phyloP scores from a whole-genome alignment of 441 rosid species.

The Eruca vesicaria region DNA sequence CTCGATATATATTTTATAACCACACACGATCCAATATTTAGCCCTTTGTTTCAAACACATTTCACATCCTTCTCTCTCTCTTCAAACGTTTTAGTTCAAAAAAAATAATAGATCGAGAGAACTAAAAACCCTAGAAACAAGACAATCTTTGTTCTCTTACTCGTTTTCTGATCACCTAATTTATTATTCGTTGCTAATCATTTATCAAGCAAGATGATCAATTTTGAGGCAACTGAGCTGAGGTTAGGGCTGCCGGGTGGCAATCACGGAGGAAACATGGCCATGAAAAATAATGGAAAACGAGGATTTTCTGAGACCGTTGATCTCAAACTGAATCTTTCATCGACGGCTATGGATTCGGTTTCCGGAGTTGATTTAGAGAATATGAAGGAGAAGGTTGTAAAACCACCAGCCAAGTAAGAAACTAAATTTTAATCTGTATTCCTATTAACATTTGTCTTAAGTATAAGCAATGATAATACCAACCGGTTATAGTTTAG shows the following conservation, averaged over 20 bases:
- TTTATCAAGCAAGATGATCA: slow-evolving; percentile 35
- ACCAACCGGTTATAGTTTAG: background rate
- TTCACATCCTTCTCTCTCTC: slow-evolving; percentile 15
- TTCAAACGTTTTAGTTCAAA: background rate
- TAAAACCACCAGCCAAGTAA: slow-evolving; percentile 84
- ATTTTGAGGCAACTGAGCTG: slow-evolving; percentile 86
- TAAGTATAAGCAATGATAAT: background rate
- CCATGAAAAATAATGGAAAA: slow-evolving; percentile 51
- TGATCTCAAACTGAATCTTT: slow-evolving; percentile 84
- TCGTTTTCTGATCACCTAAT: background rate
- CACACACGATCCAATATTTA: slow-evolving; percentile 27
- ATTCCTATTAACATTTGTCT: background rate
- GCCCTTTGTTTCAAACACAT: slow-evolving; percentile 26
- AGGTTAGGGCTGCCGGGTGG: slow-evolving; percentile 73
- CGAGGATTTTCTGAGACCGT: slow-evolving; percentile 84
- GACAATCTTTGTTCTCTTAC: background rate
- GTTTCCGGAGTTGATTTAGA: slow-evolving; percentile 24
- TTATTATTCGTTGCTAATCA: slow-evolving; percentile 3
- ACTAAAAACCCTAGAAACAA: background rate
- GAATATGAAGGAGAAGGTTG: slow-evolving; percentile 49
- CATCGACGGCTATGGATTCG: slow-evolving; percentile 39
- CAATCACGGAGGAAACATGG: slow-evolving; percentile 33
- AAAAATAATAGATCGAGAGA: background rate
- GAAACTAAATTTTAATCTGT: background rate
- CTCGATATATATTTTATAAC: slow-evolving; percentile 29